phyloP scores from a whole-genome alignment of 2,329 filamentous ascomycete species.

The Arthrinium phaeospermum region DNA sequence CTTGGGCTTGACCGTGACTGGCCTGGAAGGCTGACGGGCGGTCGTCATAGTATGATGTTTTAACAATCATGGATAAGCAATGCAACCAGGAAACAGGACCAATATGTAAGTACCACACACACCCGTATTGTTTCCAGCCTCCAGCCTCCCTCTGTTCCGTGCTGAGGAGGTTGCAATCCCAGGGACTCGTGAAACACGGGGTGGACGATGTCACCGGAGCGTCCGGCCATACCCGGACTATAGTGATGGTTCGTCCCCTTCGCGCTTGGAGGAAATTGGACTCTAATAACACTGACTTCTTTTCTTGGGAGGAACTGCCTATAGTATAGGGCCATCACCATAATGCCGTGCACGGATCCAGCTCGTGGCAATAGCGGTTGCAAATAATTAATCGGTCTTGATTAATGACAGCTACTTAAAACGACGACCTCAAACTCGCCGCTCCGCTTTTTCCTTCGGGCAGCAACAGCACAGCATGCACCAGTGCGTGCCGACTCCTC shows the following conservation, averaged over 20 bases:
- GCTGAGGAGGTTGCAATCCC: conserved; percentile 5
- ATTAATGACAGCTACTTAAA: conserved; percentile 11
- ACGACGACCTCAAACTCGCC: neutral
- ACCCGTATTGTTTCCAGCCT: neutral
- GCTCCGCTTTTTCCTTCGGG: conserved; percentile 37
- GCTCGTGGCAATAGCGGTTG: conserved; percentile 30
- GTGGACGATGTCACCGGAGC: conserved; percentile 11
- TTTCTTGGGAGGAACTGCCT: neutral
- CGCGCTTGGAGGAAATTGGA: conserved; percentile 12
- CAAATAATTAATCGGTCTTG: conserved; percentile 30
- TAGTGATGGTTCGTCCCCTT: conserved; percentile 10
- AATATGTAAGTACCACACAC: conserved; percentile 2
- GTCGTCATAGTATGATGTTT: neutral
- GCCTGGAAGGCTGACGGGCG: conserved; percentile 5
- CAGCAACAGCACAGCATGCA: conserved; percentile 39
- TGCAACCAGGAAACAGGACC: neutral
- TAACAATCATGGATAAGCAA: neutral
- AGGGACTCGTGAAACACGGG: conserved; percentile 19
- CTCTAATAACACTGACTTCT: neutral
- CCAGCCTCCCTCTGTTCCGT: neutral
- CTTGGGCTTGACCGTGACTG: conserved; percentile 7
- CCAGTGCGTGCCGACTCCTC: neutral
- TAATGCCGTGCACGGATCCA: neutral
- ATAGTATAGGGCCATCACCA: conserved; percentile 10
- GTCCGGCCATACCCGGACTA: conserved; percentile 24